Evolutionary conservation across 2,329 filamentous ascomycete genomes (phyloP), one percentile per base, ranked within the genome.

Genomic region (Anisogramma anomala): DNA sequence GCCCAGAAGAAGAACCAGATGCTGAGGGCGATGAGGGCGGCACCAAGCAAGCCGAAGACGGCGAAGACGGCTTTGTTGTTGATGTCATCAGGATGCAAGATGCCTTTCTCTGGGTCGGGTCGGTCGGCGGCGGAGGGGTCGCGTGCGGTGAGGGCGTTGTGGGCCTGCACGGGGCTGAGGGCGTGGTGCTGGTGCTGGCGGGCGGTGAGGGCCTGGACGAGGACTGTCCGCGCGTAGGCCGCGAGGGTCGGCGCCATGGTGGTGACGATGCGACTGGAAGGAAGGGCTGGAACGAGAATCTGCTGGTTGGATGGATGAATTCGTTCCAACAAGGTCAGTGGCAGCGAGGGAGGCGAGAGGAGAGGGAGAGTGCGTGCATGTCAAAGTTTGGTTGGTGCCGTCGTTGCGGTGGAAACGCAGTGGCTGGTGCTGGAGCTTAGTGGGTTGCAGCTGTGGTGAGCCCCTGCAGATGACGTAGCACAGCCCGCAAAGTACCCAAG

Each of bases 1-100:
- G 89, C 89, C 83, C 85, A 93, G 72, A 94, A 94, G 73, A 98
- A 96, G 72, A 98, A 95, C 88, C 91, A 98, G 56, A 96, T 86
- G 18, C 72, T 75, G 0, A 69, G 74, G 3, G 84, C 45, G 18
- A 91, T 82, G 56, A 96, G 82, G 23, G 66, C 76, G 1, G 79
- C 78, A 25, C 84, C 86, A 39, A 96, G 77, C 14, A 95, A 60
- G 9, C 84, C 89, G 57, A 96, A 94, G 1, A 96, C 67, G 1
- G 82, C 80, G 56, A 96, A 84, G 53, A 94, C 77, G 44, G 78
- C 84, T 15, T 70, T 73, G 55, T 81, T 80, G 62, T 72, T 77
- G 60, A 79, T 75, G 43, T 71, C 52, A 28, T 68, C 59, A 1
- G 74, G 72, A 44, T 67, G 61, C n/a, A 74, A 66, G 10, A 69